phyloP scores from a whole-genome alignment of 23 red algal species.

The Gracilaria domingensis region DNA sequence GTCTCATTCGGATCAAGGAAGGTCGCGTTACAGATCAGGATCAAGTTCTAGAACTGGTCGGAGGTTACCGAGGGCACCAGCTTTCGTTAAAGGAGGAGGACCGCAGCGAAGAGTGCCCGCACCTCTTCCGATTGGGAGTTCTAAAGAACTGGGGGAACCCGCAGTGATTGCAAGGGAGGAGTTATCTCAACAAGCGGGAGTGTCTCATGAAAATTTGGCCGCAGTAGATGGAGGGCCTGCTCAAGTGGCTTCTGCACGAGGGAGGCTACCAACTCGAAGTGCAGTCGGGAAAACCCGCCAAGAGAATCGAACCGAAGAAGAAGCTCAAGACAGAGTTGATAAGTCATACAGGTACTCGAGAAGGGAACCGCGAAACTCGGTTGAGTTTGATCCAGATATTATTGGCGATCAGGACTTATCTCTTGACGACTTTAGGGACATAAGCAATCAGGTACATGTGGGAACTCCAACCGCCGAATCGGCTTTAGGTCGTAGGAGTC shows the following conservation, averaged over 20 bases:
- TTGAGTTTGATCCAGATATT: slow-evolving; percentile 45
- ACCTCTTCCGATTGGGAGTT: slow-evolving; percentile 30
- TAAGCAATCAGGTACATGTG: slow-evolving; percentile 28
- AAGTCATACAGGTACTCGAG: slow-evolving; percentile 60
- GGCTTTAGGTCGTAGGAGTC: slow-evolving; percentile 19
- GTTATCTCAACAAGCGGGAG: background rate
- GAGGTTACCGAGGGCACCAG: slow-evolving; percentile 64
- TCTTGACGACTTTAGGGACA: slow-evolving; percentile 24
- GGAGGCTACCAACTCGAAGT: background rate
- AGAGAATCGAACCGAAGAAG: background rate
- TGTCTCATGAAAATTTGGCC: background rate
- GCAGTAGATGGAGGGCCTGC: background rate
- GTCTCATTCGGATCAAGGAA: slow-evolving; percentile 1
- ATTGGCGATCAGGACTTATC: slow-evolving; percentile 42
- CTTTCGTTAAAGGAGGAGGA: slow-evolving; percentile 73
- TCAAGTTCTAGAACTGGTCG: slow-evolving; percentile 24
- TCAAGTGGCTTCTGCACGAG: background rate
- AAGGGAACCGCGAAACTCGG: slow-evolving; percentile 32
- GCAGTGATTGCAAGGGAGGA: background rate
- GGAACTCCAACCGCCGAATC: slow-evolving; percentile 62
- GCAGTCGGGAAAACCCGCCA: background rate
- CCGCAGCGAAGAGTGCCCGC: slow-evolving; percentile 59
- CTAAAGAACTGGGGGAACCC: slow-evolving; percentile 23
- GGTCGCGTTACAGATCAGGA: background rate
- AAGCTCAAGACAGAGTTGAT: background rate